Percentiles rank a stretch among this genome's conserved stretches.
phyloP scores from a whole-genome alignment of 306 rosid genomes.

The Ammopiptanthus mongolicus region DNA sequence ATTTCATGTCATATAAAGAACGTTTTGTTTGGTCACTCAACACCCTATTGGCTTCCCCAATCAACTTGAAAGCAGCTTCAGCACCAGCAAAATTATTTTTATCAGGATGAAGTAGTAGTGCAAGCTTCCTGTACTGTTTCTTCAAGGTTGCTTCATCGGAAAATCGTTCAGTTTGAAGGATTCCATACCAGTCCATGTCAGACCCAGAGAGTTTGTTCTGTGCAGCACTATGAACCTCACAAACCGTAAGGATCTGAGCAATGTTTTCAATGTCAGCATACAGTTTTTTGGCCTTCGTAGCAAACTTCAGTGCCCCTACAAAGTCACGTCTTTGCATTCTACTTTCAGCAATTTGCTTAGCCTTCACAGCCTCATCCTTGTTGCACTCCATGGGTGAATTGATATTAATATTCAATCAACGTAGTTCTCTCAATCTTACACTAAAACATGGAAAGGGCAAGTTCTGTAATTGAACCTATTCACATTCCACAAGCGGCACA shows the following conservation, averaged over 20 bases:
- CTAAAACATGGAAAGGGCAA: not conserved
- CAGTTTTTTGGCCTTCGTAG: constrained; percentile 58
- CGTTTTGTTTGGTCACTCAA: constrained; percentile 59
- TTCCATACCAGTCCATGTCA: constrained; percentile 69
- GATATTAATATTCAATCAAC: constrained; percentile 21
- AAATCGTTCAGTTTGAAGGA: constrained; percentile 47
- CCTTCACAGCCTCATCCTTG: constrained; percentile 83
- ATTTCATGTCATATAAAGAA: constrained; percentile 37
- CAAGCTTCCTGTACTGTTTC: constrained; percentile 78
- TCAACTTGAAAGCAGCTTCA: constrained; percentile 86
- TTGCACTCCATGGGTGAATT: constrained; percentile 74
- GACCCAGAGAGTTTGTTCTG: constrained; percentile 32
- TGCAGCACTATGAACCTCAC: constrained; percentile 69
- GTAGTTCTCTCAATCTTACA: not conserved
- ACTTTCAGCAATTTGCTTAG: constrained; percentile 60
- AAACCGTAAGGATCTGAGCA: constrained; percentile 50
- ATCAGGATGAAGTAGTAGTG: constrained; percentile 86
- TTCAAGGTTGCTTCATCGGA: constrained; percentile 47
- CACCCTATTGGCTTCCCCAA: constrained; percentile 75
- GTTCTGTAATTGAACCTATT: not conserved
- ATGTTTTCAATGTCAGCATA: constrained; percentile 62
- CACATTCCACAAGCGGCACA: constrained; percentile 1
- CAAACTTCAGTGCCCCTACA: constrained; percentile 64
- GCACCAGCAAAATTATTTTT: constrained; percentile 87
- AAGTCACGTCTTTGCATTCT: constrained; percentile 63